Conservation (phyloP, 352 stramenopile genomes). For the Phytophthora pseudosyringae region DNA sequence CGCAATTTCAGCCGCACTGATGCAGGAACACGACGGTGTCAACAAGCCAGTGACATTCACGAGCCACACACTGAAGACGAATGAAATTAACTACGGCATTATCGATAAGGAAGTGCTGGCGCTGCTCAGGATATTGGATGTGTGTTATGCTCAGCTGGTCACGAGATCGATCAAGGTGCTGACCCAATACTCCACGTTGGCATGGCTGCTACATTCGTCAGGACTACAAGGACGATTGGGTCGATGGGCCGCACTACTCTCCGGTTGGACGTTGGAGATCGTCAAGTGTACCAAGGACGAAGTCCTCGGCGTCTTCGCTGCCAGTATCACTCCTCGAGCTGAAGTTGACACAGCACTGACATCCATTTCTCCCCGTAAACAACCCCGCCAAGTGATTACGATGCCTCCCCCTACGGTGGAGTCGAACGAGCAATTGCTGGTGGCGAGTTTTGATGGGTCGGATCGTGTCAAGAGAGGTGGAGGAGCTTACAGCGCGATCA, state of each 20-base stretch:
- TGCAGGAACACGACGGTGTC: background rate
- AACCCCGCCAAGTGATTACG: too few species aligned
- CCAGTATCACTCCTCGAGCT: too few species aligned
- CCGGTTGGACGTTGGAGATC: too few species aligned
- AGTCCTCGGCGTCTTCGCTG: too few species aligned
- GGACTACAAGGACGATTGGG: too few species aligned
- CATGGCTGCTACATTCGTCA: background rate
- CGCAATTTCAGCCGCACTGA: background rate
- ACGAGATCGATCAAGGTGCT: background rate
- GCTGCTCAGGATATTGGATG: background rate
- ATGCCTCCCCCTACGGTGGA: too few species aligned
- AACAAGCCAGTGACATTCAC: background rate
- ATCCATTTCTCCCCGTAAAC: too few species aligned
- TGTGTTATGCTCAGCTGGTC: background rate
- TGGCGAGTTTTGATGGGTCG: background rate
- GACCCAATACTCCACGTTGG: background rate
- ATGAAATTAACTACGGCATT: background rate
- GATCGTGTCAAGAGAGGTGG: background rate
- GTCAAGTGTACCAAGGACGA: too few species aligned
- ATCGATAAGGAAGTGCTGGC: background rate
- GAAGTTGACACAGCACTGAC: too few species aligned
- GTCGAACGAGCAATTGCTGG: too few species aligned
- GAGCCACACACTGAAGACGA: background rate
- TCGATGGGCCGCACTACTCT: too few species aligned
- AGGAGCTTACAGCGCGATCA: background rate